These are phyloP conservation scores for Tetrahymena borealis DNA, from an alignment of 73 alveolate genomes.

Conservation along the genomic window DNA sequence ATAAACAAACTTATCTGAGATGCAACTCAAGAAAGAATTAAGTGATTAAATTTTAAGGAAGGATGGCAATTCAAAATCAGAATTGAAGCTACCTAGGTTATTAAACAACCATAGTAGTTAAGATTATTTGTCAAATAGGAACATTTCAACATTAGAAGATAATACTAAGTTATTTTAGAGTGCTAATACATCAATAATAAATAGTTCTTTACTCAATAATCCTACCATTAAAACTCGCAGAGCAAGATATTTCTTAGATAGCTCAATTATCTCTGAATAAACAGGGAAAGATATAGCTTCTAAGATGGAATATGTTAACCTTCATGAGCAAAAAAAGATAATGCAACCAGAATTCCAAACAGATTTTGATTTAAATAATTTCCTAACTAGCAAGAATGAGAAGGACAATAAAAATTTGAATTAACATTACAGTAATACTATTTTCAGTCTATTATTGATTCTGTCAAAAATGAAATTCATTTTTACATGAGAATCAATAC, in stretches of 20 bases:
- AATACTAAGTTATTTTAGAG: background rate
- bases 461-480: no score
- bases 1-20: no score
- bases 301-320: background rate
- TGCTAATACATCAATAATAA: background rate
- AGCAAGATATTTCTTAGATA: background rate
- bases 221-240: background rate
- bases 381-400: background rate
- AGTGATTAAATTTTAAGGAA: background rate
- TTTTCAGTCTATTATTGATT: no score
- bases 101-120: background rate
- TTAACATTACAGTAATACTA: background rate
- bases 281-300: background rate
- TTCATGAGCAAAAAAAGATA: background rate
- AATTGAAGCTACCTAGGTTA: background rate
- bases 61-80: background rate
- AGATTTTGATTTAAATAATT: background rate
- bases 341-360: background rate
- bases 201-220: background rate
- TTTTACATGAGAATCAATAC: no score
- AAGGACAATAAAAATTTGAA: background rate
- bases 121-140: background rate
- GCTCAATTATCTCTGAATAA: background rate
- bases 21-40: no score
- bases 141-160: background rate